Evolutionary conservation across 1,284 basidiomycete genomes (phyloP).

Genomic region (Schizopora paradoxa): DNA sequence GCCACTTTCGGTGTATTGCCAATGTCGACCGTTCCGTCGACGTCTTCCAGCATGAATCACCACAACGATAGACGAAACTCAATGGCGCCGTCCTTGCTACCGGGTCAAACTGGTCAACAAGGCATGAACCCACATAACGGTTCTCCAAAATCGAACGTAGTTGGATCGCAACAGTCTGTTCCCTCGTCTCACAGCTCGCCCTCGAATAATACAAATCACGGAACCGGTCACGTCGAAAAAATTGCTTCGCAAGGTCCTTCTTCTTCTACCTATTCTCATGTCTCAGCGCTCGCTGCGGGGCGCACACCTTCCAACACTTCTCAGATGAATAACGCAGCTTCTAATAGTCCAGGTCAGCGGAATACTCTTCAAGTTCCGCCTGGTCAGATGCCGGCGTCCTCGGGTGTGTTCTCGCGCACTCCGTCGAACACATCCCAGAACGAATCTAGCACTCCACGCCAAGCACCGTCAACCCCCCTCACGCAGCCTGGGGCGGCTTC

Average conservation of each 20-base stretch:
- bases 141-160: neutral
- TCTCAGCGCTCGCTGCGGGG: no score
- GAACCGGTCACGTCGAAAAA: no score
- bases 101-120: neutral
- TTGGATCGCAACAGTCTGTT: constrained; percentile 1
- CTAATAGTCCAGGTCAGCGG: constrained; percentile 5
- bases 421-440: constrained; percentile 7
- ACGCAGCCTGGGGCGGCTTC: neutral
- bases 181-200: constrained; percentile 8
- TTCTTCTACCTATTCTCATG: no score
- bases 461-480: neutral
- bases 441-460: constrained; percentile 1
- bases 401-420: constrained; percentile 6
- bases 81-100: neutral
- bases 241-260: no score
- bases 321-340: no score
- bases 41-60: neutral
- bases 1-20: neutral
- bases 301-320: no score
- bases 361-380: neutral
- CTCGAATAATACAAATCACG: constrained; percentile 13
- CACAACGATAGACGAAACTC: neutral
- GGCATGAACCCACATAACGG: neutral
- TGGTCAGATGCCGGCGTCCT: neutral
- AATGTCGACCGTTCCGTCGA: neutral